Evolutionary conservation across 768 basidiomycete species (phyloP).

Genomic region (Pleurotus platypus): DNA sequence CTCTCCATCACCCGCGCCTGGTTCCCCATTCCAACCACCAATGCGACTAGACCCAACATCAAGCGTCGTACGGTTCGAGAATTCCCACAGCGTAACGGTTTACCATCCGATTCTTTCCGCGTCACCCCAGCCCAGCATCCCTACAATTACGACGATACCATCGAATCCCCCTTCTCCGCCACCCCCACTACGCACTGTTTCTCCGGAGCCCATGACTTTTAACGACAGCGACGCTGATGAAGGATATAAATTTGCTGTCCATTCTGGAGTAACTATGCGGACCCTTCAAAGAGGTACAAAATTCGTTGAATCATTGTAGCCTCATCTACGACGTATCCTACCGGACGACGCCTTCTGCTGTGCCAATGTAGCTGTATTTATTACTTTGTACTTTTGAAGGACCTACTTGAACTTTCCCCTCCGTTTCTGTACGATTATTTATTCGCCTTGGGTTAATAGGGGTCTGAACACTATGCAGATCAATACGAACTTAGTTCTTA

Average conservation of each 20-base stretch:
- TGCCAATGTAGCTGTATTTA: no score
- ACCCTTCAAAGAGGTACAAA: slow-evolving; percentile 13
- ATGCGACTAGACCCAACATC: not conserved
- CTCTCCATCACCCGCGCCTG: not conserved
- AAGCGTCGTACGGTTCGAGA: slow-evolving; percentile 2
- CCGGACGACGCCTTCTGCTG: no score
- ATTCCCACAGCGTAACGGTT: slow-evolving; percentile 2
- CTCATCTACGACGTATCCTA: not conserved
- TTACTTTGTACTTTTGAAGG: no score
- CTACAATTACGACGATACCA: slow-evolving; percentile 3
- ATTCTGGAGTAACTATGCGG: slow-evolving; percentile 10
- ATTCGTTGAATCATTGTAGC: slow-evolving; percentile 13
- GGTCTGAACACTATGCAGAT: no score
- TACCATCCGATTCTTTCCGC: slow-evolving; percentile 5
- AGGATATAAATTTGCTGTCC: slow-evolving; percentile 6
- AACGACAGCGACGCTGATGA: not conserved
- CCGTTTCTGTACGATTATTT: no score
- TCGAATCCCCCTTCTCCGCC: not conserved
- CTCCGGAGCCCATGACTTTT: not conserved
- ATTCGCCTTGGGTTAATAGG: no score
- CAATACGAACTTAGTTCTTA: no score
- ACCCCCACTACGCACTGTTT: not conserved
- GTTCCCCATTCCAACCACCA: not conserved
- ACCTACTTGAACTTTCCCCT: no score
- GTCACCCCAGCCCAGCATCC: slow-evolving; percentile 5